These are phyloP conservation scores for Thielaviopsis euricoi DNA, from an alignment of 2,329 filamentous ascomycete genomes.

Conservation along the genomic window DNA sequence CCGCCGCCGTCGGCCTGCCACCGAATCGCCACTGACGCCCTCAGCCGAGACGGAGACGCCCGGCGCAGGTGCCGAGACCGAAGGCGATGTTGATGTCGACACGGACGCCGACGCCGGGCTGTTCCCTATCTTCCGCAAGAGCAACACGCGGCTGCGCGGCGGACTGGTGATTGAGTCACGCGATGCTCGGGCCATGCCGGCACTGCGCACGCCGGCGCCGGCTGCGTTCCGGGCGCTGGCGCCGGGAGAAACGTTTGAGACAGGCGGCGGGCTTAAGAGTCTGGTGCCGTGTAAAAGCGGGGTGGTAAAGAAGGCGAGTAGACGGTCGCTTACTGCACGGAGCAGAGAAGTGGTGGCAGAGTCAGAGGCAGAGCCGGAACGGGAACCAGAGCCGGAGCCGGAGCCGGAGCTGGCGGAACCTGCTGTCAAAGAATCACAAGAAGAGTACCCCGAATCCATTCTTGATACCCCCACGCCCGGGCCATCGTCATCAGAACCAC, in stretches of 20 bases:
- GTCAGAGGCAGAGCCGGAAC: background rate
- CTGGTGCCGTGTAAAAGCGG: background rate
- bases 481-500: background rate
- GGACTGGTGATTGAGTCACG: constrained; percentile 2
- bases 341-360: background rate
- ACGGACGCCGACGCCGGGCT: background rate
- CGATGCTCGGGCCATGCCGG: background rate
- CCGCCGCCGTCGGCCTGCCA: no score
- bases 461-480: background rate
- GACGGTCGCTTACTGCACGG: background rate
- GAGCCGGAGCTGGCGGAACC: background rate
- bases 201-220: background rate
- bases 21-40: background rate
- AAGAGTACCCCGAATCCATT: background rate
- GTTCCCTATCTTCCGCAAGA: background rate
- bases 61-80: background rate
- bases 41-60: background rate
- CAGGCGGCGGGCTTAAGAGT: background rate
- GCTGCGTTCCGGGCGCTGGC: constrained; percentile 2
- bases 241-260: constrained; percentile 6
- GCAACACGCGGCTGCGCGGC: background rate
- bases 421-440: background rate
- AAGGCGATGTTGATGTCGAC: background rate
- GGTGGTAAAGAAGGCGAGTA: background rate
- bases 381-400: background rate